A percentile compares a stretch with the other conserved stretches of the same genome.
Evolutionary conservation across 2,329 filamentous ascomycete genomes (phyloP).

Genomic region (Scedosporium dehoogii): DNA sequence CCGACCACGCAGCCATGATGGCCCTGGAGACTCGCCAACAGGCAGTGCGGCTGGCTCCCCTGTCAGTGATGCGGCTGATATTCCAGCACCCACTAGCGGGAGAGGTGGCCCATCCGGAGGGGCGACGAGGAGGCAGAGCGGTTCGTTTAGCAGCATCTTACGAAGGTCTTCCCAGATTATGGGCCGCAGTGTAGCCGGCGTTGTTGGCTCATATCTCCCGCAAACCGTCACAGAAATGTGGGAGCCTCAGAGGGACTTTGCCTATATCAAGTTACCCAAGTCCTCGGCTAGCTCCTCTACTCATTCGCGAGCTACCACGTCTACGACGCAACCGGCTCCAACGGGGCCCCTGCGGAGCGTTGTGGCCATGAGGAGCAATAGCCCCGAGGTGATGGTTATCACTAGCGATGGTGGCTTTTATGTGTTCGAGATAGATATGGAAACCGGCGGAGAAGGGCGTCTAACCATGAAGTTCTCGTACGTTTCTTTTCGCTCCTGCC

Average conservation of each 20-base stretch:
- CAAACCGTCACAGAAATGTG: constrained; percentile 95
- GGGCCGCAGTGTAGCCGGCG: constrained; percentile 76
- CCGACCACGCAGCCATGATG: constrained; percentile 43
- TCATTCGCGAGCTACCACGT: constrained; percentile 11
- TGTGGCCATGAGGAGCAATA: constrained; percentile 93
- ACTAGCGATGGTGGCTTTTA: constrained; percentile 94
- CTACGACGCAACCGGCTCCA: constrained; percentile 16
- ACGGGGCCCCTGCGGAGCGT: constrained; percentile 62
- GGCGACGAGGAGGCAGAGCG: constrained; percentile 45
- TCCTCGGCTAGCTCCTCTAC: constrained; percentile 15
- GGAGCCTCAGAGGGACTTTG: constrained; percentile 92
- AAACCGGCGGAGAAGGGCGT: constrained; percentile 85
- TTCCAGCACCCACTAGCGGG: constrained; percentile 17
- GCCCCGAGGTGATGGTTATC: constrained; percentile 94
- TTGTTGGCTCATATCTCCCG: constrained; percentile 84
- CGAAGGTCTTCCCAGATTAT: constrained; percentile 93
- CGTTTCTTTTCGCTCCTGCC: background rate
- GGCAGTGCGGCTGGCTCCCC: constrained; percentile 32
- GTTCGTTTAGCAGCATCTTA: constrained; percentile 81
- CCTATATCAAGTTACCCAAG: constrained; percentile 87
- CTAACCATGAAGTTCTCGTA: constrained; percentile 68
- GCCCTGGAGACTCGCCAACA: constrained; percentile 39
- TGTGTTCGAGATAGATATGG: constrained; percentile 90
- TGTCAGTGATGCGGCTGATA: constrained; percentile 36
- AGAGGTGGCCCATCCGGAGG: constrained; percentile 16